phyloP scores from a whole-genome alignment of 2,329 filamentous ascomycete species.

The Epichloe elymi region DNA sequence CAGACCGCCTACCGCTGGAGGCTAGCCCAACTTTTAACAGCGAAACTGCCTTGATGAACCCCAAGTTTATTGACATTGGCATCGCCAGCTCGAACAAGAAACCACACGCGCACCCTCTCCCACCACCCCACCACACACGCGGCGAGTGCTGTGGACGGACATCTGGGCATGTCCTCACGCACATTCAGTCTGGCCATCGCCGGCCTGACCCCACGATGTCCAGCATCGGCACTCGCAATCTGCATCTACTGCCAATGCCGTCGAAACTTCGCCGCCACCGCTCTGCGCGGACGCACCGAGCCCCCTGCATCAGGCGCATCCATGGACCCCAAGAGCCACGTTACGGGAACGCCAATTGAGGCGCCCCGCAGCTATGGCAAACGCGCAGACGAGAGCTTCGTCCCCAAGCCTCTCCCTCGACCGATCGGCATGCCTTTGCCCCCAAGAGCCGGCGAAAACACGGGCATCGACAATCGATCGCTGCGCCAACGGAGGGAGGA shows the following conservation, averaged over 20 bases:
- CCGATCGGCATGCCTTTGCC: conserved; percentile 73
- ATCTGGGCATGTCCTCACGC: conserved; percentile 18
- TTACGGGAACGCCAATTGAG: conserved; percentile 36
- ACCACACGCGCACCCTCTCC: background rate
- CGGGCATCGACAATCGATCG: conserved; percentile 56
- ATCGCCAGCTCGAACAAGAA: background rate
- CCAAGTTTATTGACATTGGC: background rate
- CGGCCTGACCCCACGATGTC: conserved; percentile 9
- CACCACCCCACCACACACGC: background rate
- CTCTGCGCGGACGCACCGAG: conserved; percentile 17
- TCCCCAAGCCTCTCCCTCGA: conserved; percentile 46
- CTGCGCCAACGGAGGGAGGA: conserved; percentile 60
- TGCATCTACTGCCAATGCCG: conserved; percentile 41
- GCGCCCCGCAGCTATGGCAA: conserved; percentile 49
- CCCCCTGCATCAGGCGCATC: conserved; percentile 24
- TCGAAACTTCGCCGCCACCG: conserved; percentile 32
- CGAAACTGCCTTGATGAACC: background rate
- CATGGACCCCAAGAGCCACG: conserved; percentile 23
- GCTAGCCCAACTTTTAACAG: background rate
- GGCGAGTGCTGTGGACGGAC: background rate
- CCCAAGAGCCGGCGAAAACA: conserved; percentile 69
- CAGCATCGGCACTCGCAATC: conserved; percentile 18
- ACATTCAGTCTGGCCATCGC: conserved; percentile 18
- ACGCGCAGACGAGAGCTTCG: conserved; percentile 37
- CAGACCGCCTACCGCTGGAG: conserved; percentile 1